phyloP scores from a whole-genome alignment of 371 early-diverging fungal genomes.

The Dichotomocladium elegans region DNA sequence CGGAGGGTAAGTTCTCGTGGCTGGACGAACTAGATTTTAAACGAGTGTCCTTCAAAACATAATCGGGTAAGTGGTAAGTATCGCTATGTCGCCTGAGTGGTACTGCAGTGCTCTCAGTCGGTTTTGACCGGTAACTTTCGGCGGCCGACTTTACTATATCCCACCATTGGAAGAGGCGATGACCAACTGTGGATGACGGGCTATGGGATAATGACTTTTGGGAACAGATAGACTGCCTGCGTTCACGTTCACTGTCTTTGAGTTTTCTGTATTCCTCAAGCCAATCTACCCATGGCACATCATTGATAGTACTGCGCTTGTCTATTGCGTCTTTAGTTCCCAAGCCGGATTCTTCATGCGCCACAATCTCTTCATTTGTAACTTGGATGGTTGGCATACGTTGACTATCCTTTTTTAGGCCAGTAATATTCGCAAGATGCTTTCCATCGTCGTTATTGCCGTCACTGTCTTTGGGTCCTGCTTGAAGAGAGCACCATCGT shows the following conservation, averaged over 20 bases:
- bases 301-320: constrained; percentile 12
- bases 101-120: no score
- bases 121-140: constrained; percentile 14
- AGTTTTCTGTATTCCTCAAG: constrained; percentile 36
- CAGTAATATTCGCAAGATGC: constrained; percentile 5
- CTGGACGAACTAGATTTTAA: no score
- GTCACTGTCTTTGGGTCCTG: background rate
- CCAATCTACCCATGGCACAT: constrained; percentile 50
- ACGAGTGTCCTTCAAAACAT: no score
- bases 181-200: constrained; percentile 2
- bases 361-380: constrained; percentile 14
- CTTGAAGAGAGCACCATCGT: constrained; percentile 29
- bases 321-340: no score
- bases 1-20: no score
- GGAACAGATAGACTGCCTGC: constrained; percentile 9
- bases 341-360: background rate
- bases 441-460: background rate
- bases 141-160: constrained; percentile 15
- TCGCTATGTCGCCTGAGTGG: constrained; percentile 1
- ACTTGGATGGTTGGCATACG: constrained; percentile 38
- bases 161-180: constrained; percentile 17
- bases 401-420: constrained; percentile 13
- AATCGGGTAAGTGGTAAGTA: no score
- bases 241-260: constrained; percentile 14
- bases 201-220: background rate